Conservation (phyloP, 1,284 basidiomycete species). For the Trametes pubescens region DNA sequence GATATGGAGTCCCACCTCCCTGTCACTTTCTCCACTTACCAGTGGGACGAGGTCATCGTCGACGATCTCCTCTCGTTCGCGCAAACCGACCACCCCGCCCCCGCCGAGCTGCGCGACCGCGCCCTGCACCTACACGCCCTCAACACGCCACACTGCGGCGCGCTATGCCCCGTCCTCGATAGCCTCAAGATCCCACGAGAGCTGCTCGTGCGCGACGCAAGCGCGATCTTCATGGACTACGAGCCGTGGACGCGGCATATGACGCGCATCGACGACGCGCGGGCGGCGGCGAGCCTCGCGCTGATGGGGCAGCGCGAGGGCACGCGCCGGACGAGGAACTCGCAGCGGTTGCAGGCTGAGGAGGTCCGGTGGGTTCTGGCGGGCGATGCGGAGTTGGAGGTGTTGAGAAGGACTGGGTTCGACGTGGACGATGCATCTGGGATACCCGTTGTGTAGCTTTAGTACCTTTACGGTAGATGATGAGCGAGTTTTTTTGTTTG, state of each 20-base stretch:
- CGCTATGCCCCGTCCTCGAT: slow-evolving; percentile 22
- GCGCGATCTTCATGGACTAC: slow-evolving; percentile 29
- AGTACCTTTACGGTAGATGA: background rate
- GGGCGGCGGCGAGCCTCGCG: slow-evolving; percentile 6
- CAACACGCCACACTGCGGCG: slow-evolving; percentile 18
- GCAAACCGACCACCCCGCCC: slow-evolving; percentile 4
- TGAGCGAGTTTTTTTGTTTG: background rate
- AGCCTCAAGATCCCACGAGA: slow-evolving; percentile 20
- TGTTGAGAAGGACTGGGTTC: slow-evolving; percentile 25
- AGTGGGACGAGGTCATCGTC: slow-evolving; percentile 21
- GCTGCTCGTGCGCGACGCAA: slow-evolving; percentile 24
- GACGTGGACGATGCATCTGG: background rate
- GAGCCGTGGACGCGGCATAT: slow-evolving; percentile 30
- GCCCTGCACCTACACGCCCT: slow-evolving; percentile 16
- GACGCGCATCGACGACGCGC: slow-evolving; percentile 24
- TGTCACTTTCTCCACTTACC: slow-evolving; percentile 26
- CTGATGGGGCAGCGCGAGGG: slow-evolving; percentile 15
- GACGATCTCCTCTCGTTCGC: slow-evolving; percentile 16
- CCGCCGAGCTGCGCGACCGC: background rate
- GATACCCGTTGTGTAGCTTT: slow-evolving; percentile 17
- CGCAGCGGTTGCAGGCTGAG: slow-evolving; percentile 19
- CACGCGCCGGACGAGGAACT: slow-evolving; percentile 29
- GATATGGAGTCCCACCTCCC: slow-evolving; percentile 16
- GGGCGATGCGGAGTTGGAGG: slow-evolving; percentile 18
- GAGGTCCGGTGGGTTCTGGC: slow-evolving; percentile 16